phyloP scores from a whole-genome alignment of 1,284 basidiomycete species.

The Wallemia mellicola region DNA sequence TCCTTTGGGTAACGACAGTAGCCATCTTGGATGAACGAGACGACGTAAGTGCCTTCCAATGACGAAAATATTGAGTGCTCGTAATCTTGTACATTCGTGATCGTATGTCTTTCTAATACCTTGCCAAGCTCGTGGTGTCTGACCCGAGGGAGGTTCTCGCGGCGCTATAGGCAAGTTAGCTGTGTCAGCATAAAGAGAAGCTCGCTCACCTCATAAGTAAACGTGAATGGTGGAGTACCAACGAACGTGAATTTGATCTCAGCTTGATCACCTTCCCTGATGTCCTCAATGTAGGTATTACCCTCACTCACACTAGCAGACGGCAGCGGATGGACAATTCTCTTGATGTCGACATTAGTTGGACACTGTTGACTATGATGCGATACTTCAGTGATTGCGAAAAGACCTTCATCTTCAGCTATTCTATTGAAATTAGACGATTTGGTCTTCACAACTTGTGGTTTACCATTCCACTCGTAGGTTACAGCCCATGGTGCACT shows the following conservation, averaged over 20 bases:
- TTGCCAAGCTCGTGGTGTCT: slow-evolving; percentile 28
- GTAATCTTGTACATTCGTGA: slow-evolving; percentile 41
- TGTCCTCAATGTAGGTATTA: slow-evolving; percentile 44
- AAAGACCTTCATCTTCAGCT: slow-evolving; percentile 50
- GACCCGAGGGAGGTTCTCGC: slow-evolving; percentile 27
- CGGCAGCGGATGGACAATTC: slow-evolving; percentile 53
- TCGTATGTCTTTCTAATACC: slow-evolving; percentile 63
- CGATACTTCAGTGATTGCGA: slow-evolving; percentile 60
- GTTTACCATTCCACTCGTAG: slow-evolving; percentile 54
- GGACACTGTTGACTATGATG: slow-evolving; percentile 27
- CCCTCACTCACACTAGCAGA: slow-evolving; percentile 64
- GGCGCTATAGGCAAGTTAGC: slow-evolving; percentile 3
- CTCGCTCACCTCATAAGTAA: slow-evolving; percentile 18
- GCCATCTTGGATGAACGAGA: slow-evolving; percentile 59
- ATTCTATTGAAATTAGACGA: slow-evolving; percentile 50
- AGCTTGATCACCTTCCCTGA: slow-evolving; percentile 77
- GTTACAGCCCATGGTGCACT: slow-evolving; percentile 82
- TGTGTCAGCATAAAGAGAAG: neutral
- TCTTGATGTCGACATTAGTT: slow-evolving; percentile 40
- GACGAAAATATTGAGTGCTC: slow-evolving; percentile 68
- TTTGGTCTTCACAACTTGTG: slow-evolving; percentile 40
- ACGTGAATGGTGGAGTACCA: slow-evolving; percentile 80
- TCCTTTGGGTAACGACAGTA: slow-evolving; percentile 41
- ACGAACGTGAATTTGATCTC: slow-evolving; percentile 66
- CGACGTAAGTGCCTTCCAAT: slow-evolving; percentile 69